A percentile compares a stretch with the other conserved stretches of the same genome.
phyloP scores from a whole-genome alignment of 306 rosid genomes.

The Inga oerstediana region DNA sequence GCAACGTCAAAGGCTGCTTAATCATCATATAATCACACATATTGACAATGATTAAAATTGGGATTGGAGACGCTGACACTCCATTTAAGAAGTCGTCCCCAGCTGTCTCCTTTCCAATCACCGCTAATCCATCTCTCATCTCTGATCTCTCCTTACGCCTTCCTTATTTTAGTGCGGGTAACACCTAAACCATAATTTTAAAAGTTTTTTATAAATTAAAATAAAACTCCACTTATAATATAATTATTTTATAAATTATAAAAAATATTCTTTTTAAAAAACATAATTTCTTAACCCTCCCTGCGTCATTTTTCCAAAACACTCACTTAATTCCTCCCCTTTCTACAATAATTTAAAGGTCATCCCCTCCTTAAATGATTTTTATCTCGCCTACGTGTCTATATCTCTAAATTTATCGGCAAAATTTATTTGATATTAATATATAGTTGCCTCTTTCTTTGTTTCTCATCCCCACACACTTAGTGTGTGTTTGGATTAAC shows the following conservation, averaged over 20 bases:
- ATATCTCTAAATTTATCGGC: no score
- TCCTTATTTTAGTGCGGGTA: neutral
- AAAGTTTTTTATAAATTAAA: no score
- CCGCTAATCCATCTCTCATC: neutral
- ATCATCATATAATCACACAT: slow-evolving; percentile 21
- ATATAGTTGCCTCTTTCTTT: no score
- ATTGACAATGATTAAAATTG: slow-evolving; percentile 25
- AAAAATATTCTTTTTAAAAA: no score
- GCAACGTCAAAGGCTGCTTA: slow-evolving; percentile 32
- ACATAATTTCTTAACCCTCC: neutral
- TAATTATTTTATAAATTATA: no score
- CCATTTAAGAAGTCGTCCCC: slow-evolving; percentile 1
- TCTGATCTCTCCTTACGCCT: no score
- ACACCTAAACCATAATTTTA: no score
- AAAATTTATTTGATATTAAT: no score
- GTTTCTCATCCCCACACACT: no score
- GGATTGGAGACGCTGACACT: slow-evolving; percentile 35
- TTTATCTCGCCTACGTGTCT: neutral
- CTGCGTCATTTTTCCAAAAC: neutral
- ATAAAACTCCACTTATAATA: no score
- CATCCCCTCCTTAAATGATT: no score
- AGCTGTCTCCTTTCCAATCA: slow-evolving; percentile 16
- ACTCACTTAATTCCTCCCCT: neutral
- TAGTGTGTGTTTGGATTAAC: no score
- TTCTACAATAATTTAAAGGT: neutral